Evolutionary conservation across 2,329 filamentous ascomycete species (phyloP).

Genomic region (Aspergillus thermomutatus): DNA sequence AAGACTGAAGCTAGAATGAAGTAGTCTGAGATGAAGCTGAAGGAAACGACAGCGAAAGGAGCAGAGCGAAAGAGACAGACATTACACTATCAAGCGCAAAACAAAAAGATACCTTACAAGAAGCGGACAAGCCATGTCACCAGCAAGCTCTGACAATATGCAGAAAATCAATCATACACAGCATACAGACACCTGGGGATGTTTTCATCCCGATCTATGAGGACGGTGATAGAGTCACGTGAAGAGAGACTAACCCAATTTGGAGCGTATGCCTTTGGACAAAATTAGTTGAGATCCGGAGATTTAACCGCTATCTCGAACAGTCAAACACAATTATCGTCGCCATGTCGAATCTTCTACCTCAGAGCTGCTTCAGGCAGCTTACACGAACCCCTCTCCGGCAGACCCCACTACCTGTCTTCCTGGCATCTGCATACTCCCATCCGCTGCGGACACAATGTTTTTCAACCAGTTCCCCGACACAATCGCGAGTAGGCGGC

Average conservation of each 20-base stretch:
- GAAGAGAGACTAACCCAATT: slow-evolving; percentile 14
- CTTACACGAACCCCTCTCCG: slow-evolving; percentile 48
- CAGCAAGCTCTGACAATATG: background rate
- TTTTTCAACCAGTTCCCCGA: slow-evolving; percentile 69
- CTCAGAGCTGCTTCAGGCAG: slow-evolving; percentile 59
- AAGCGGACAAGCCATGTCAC: background rate
- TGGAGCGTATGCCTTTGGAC: slow-evolving; percentile 18
- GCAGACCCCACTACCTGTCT: slow-evolving; percentile 61
- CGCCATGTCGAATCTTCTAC: slow-evolving; percentile 62
- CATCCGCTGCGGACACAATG: slow-evolving; percentile 42
- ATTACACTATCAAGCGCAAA: background rate
- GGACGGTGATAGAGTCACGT: slow-evolving; percentile 14
- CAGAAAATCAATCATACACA: background rate
- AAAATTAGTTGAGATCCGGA: slow-evolving; percentile 31
- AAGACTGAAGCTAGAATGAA: background rate
- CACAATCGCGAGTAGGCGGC: slow-evolving; percentile 78
- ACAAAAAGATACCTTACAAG: background rate
- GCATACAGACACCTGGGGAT: background rate
- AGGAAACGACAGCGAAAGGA: background rate
- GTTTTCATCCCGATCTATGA: background rate
- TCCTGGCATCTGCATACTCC: slow-evolving; percentile 69
- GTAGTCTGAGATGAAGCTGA: background rate
- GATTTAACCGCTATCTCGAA: slow-evolving; percentile 19
- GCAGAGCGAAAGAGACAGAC: background rate
- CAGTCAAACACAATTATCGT: slow-evolving; percentile 21